Base-by-base conservation (phyloP, 2,329 filamentous ascomycete genomes). In the Trichoderma koningii region DNA sequence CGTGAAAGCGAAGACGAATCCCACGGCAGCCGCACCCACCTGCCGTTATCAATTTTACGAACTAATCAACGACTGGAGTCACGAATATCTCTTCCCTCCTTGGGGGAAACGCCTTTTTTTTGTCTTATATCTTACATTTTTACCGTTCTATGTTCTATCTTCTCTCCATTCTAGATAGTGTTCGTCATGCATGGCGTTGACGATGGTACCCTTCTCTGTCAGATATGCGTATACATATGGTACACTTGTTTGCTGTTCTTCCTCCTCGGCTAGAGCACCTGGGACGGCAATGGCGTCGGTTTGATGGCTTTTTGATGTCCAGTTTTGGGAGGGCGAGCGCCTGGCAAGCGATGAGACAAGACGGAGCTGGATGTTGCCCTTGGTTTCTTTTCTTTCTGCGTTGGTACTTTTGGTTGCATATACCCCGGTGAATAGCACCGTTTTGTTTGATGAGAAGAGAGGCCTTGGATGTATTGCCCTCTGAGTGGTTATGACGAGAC, bases 351-450 rank as follows among this genome's bases (percentile, higher is more conserved):
- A 38, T 51, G 57, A 41, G 47, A 15, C 19, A 15, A n/a, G 30
- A 55, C 5, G 15, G 23, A 55, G 53, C 41, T 15, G 41, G 55
- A 47, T 15, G 17, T 55, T 6, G 41, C 10, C 15, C 21, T 14
- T 21, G 19, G 23, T 23, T 50, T 52, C 19, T 61, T 51, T 45
- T 52, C 21, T 44, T 52, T 30, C 23, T 42, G 34, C 34, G 2
- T 17, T 53, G 48, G 48, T 52, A 42, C 48, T 65, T 34, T 60
- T 60, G 48, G 50, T 47, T 61, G 51, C 28, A 64, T 68, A 67
- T 68, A 68, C 65, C 65, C 66, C 65, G 60, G 55, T 56, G 61
- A 48, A 10, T 55, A 30, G 9, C 56, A 45, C 55, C 52, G 45
- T 59, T 64, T 59, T 64, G 26, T 45, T n/a, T 6, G 34, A 9